Percentiles rank a stretch among this genome's conserved stretches.
Evolutionary conservation across 257 asterid genomes (phyloP).

Genomic region (Solanum paucissectum): DNA sequence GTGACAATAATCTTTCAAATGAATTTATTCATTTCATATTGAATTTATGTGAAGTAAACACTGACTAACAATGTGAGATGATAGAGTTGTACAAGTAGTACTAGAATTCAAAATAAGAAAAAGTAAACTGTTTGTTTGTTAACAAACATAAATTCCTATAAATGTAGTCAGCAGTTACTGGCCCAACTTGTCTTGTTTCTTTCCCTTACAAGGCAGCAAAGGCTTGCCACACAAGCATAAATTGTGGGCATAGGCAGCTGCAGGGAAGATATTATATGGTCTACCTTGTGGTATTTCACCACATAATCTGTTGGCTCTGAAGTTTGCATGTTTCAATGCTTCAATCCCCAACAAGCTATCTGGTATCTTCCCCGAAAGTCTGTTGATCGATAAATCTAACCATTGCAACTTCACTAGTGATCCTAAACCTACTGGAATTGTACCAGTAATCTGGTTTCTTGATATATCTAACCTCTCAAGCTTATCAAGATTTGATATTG

Average conservation of each 20-base stretch:
- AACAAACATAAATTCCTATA: constrained; percentile 22
- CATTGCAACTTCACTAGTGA: constrained; percentile 51
- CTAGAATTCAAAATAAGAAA: not conserved
- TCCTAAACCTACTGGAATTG: constrained; percentile 65
- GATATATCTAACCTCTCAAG: constrained; percentile 58
- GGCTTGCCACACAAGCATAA: constrained; percentile 86
- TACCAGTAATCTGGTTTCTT: constrained; percentile 64
- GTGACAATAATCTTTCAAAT: not conserved
- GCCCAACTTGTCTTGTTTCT: constrained; percentile 23
- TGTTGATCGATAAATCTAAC: constrained; percentile 68
- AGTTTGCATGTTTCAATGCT: constrained; percentile 53
- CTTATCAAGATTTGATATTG: constrained; percentile 45
- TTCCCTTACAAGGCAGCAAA: constrained; percentile 56
- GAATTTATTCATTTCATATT: not conserved
- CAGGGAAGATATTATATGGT: constrained; percentile 55
- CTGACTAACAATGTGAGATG: not conserved
- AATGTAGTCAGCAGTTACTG: constrained; percentile 63
- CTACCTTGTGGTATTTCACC: constrained; percentile 86
- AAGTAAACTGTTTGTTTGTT: constrained; percentile 18
- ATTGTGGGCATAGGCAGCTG: constrained; percentile 69
- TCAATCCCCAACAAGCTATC: constrained; percentile 43
- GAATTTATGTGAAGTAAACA: not conserved
- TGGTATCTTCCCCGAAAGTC: constrained; percentile 55
- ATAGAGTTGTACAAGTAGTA: constrained; percentile 4
- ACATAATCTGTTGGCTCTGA: constrained; percentile 68